These are phyloP conservation scores for Stereum hirsutum DNA, from an alignment of 1,284 basidiomycete species.

Conservation along the genomic window DNA sequence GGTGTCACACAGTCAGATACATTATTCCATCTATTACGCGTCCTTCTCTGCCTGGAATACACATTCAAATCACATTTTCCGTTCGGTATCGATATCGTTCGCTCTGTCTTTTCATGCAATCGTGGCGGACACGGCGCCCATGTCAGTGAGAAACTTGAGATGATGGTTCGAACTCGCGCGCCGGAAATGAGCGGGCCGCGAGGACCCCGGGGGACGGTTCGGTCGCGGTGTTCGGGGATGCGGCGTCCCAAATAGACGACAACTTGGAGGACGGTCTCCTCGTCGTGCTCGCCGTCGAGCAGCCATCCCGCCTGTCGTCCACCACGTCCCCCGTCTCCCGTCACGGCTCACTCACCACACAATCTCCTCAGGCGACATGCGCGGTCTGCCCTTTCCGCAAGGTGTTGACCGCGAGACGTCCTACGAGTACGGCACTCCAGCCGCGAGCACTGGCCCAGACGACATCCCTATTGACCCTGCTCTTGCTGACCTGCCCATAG, in stretches of 20 bases:
- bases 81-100: too few relatives aligned
- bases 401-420: conserved; percentile 39
- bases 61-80: too few relatives aligned
- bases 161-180: too few relatives aligned
- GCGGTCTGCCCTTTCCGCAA: conserved; percentile 48
- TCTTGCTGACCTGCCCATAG: conserved; percentile 39
- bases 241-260: conserved; percentile 5
- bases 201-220: too few relatives aligned
- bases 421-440: conserved; percentile 46
- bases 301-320: conserved; percentile 4
- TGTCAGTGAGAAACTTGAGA: too few relatives aligned
- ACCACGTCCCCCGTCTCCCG: conserved; percentile 8
- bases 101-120: too few relatives aligned
- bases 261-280: conserved; percentile 7
- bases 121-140: too few relatives aligned
- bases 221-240: too few relatives aligned
- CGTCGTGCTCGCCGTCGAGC: conserved; percentile 1
- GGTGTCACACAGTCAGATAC: too few relatives aligned
- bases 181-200: too few relatives aligned
- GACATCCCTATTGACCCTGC: conserved; percentile 70
- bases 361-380: conserved; percentile 28
- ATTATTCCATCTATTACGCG: too few relatives aligned
- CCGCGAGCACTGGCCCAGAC: conserved; percentile 40
- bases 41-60: too few relatives aligned
- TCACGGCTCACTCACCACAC: conserved; percentile 9